A percentile compares a stretch with the other conserved stretches of the same genome.
Conservation (phyloP, 139 green algal genomes). For the Chlorella sp. region DNA sequence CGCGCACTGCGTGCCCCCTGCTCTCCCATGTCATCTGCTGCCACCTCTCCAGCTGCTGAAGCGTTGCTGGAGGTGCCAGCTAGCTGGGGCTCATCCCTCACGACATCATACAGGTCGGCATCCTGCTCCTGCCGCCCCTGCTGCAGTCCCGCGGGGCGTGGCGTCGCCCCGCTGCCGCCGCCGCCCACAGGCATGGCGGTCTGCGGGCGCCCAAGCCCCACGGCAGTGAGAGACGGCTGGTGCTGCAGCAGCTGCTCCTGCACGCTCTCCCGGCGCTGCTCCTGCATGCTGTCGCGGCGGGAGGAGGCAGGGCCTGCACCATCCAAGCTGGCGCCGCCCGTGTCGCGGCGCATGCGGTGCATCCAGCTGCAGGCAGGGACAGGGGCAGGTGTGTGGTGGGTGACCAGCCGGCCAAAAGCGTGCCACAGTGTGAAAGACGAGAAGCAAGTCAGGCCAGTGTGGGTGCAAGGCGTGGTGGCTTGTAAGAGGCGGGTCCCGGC, state of each 20-base stretch:
- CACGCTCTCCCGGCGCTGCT: not conserved
- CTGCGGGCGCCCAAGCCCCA: not conserved
- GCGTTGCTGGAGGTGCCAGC: not conserved
- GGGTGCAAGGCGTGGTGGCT: no score
- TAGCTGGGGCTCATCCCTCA: not conserved
- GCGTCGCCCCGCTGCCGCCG: not conserved
- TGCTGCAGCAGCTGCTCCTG: not conserved
- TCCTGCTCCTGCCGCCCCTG: not conserved
- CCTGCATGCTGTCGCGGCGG: not conserved
- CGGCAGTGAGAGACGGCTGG: not conserved
- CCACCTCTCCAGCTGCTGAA: not conserved
- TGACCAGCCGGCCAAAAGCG: not conserved
- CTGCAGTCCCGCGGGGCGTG: not conserved
- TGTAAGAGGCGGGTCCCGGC: not conserved
- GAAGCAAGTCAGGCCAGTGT: not conserved
- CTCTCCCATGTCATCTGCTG: not conserved
- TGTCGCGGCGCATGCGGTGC: constrained; percentile 9
- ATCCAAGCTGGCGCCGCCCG: not conserved
- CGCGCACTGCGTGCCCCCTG: not conserved
- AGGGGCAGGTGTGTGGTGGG: not conserved
- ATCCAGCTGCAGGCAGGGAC: not conserved
- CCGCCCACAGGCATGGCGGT: not conserved
- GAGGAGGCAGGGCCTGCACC: not conserved
- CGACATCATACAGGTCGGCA: not conserved
- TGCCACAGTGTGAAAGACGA: not conserved